Evolutionary conservation across 768 basidiomycete genomes (phyloP).

Genomic region (Steccherinum ochraceum): DNA sequence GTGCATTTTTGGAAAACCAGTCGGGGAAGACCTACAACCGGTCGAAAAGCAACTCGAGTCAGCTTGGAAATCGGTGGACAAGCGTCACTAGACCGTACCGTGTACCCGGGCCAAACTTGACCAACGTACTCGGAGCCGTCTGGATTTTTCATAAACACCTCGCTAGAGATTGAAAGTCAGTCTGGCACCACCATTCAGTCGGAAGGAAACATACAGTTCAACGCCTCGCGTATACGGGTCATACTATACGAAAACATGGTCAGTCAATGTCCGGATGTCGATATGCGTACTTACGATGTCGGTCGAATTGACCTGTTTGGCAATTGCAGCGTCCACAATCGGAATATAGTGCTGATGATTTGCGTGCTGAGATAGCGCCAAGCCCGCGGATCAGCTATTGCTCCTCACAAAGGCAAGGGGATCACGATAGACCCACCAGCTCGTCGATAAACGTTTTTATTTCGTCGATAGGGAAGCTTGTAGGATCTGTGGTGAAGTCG

Average conservation of each 20-base stretch:
- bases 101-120: conserved; percentile 74
- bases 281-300: conserved; percentile 45
- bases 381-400: not conserved
- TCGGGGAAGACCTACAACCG: conserved; percentile 48
- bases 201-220: conserved; percentile 48
- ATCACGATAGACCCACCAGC: conserved; percentile 36
- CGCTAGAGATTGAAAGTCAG: conserved; percentile 28
- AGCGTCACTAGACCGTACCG: conserved; percentile 30
- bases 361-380: conserved; percentile 21
- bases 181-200: not conserved
- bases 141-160: conserved; percentile 69
- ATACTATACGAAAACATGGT: conserved; percentile 36
- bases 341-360: conserved; percentile 59
- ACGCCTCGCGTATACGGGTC: conserved; percentile 58
- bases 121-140: conserved; percentile 70
- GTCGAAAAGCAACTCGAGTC: too few species aligned
- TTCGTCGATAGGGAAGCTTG: conserved; percentile 51
- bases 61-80: too few species aligned
- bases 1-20: conserved; percentile 50
- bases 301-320: conserved; percentile 48
- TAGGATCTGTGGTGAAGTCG: conserved; percentile 66
- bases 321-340: conserved; percentile 61
- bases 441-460: conserved; percentile 47
- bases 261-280: not conserved
- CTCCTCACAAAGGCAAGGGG: not conserved